Evolutionary conservation across 345 rosid species (phyloP).

Genomic region (Ricinus communis): DNA sequence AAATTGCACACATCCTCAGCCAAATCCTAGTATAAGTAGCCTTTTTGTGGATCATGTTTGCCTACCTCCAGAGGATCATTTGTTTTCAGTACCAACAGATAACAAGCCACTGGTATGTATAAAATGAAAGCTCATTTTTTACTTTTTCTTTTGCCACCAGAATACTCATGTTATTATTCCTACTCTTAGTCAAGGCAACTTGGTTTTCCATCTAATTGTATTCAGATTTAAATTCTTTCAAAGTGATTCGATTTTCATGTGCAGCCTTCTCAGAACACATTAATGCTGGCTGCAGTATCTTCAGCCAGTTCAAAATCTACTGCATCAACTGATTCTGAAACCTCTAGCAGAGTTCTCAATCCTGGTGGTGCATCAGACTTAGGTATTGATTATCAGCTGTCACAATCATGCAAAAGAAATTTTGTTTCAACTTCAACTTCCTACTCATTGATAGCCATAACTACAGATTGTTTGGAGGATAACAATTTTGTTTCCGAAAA

Average conservation of each 20-base stretch:
- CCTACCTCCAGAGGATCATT: constrained; percentile 16
- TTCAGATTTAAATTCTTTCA: neutral
- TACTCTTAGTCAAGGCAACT: neutral
- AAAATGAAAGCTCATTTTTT: neutral
- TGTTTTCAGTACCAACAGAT: constrained; percentile 17
- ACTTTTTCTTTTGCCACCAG: neutral
- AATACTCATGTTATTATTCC: neutral
- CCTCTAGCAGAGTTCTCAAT: constrained; percentile 14
- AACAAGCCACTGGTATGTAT: constrained; percentile 26
- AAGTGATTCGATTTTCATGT: constrained; percentile 17
- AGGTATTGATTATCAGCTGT: neutral
- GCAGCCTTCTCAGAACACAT: constrained; percentile 33
- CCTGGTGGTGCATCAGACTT: constrained; percentile 25
- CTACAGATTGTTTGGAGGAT: constrained; percentile 11
- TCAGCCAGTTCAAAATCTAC: constrained; percentile 18
- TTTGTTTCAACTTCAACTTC: neutral
- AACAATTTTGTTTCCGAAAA: constrained; percentile 4
- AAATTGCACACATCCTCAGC: constrained; percentile 36
- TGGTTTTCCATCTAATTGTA: constrained; percentile 1
- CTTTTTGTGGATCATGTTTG: constrained; percentile 52
- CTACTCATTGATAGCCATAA: constrained; percentile 7
- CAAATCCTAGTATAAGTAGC: constrained; percentile 42
- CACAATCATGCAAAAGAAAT: neutral
- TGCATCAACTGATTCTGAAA: constrained; percentile 25
- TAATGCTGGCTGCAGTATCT: constrained; percentile 21